These are phyloP conservation scores for Cicer pinnatifidum DNA, from an alignment of 306 rosid genomes.

Conservation along the genomic window DNA sequence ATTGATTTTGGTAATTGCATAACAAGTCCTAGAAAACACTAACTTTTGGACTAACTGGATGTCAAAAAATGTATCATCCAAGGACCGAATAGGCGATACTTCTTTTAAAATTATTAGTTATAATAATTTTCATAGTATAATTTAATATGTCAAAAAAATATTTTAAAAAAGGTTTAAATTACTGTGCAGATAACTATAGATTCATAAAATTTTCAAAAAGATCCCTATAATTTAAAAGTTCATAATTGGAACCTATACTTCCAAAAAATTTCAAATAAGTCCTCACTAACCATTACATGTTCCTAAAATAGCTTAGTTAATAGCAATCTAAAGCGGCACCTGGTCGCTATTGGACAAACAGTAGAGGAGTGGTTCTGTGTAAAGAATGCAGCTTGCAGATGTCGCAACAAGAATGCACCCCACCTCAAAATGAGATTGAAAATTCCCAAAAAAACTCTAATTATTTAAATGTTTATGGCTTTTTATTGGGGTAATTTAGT, in stretches of 20 bases:
- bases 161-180: not conserved
- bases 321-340: too few relatives aligned
- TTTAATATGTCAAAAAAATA: not conserved
- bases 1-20: conserved; percentile 8
- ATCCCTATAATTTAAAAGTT: too few relatives aligned
- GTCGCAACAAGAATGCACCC: too few relatives aligned
- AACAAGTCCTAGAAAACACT: not conserved
- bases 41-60: conserved; percentile 9
- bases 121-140: not conserved
- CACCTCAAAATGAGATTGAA: too few relatives aligned
- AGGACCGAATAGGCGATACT: not conserved
- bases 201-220: not conserved
- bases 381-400: too few relatives aligned
- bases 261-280: too few relatives aligned
- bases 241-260: too few relatives aligned
- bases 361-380: too few relatives aligned
- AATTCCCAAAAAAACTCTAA: too few relatives aligned
- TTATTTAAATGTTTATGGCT: too few relatives aligned
- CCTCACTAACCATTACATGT: not conserved
- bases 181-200: not conserved
- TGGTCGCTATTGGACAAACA: too few relatives aligned
- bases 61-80: not conserved
- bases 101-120: not conserved
- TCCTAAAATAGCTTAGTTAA: not conserved
- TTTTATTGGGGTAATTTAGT: too few relatives aligned